Evolutionary conservation across 176 grass and related monocot genomes (phyloP).

Genomic region (Paspalum vaginatum): DNA sequence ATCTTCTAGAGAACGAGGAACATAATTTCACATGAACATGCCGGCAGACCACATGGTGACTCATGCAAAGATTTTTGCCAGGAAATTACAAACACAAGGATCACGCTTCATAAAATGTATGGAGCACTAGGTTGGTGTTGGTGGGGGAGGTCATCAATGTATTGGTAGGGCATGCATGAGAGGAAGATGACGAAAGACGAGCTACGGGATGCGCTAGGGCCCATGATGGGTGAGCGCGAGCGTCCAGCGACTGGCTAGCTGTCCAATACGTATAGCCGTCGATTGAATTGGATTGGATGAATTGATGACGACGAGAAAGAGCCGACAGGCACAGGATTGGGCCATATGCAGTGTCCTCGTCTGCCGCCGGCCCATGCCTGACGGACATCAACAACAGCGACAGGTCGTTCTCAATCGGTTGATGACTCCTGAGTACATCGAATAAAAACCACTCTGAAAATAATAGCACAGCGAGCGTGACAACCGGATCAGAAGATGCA

Average conservation of each 20-base stretch:
- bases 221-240: neutral
- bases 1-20: neutral
- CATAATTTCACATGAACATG: neutral
- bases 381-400: neutral
- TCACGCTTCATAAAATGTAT: no score
- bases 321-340: neutral
- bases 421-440: neutral
- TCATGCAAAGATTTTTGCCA: slow-evolving; percentile 4
- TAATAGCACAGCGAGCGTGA: neutral
- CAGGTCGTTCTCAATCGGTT: neutral
- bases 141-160: neutral
- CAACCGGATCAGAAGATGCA: neutral
- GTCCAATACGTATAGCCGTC: slow-evolving; percentile 13
- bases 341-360: neutral
- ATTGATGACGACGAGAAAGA: neutral
- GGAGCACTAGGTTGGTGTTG: no score
- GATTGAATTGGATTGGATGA: neutral
- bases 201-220: neutral
- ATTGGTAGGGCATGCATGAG: neutral
- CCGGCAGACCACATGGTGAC: neutral
- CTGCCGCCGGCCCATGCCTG: neutral
- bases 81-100: neutral
- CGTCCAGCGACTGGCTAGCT: neutral
- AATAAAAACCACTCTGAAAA: neutral
- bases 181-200: neutral